These are phyloP conservation scores for Cercospora janseana DNA, from an alignment of 2,329 filamentous ascomycete genomes.

Conservation along the genomic window DNA sequence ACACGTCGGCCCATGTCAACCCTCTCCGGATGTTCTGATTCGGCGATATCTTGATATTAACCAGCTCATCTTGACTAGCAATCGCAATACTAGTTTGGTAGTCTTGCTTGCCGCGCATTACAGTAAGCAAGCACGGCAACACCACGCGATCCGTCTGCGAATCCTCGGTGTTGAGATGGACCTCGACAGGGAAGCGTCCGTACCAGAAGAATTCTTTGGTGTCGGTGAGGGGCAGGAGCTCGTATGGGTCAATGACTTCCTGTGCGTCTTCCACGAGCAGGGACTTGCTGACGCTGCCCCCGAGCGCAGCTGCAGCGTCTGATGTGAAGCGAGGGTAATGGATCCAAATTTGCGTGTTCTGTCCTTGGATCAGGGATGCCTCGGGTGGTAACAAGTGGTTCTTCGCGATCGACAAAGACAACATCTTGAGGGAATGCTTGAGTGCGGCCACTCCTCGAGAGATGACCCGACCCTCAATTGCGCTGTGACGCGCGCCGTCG, in stretches of 20 bases:
- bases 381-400: slow-evolving; percentile 71
- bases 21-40: slow-evolving; percentile 54
- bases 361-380: slow-evolving; percentile 67
- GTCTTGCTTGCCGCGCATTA: slow-evolving; percentile 67
- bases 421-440: slow-evolving; percentile 57
- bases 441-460: slow-evolving; percentile 17
- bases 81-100: slow-evolving; percentile 70
- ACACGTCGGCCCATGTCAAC: slow-evolving; percentile 76
- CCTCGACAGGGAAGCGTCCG: slow-evolving; percentile 71
- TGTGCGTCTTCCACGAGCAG: slow-evolving; percentile 20
- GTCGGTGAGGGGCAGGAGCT: slow-evolving; percentile 75
- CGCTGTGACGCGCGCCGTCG: slow-evolving; percentile 9
- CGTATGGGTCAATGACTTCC: slow-evolving; percentile 50
- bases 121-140: slow-evolving; percentile 72
- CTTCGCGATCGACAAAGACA: slow-evolving; percentile 75
- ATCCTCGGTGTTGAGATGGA: slow-evolving; percentile 70
- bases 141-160: slow-evolving; percentile 65
- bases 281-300: slow-evolving; percentile 48
- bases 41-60: slow-evolving; percentile 69
- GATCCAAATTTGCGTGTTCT: slow-evolving; percentile 80
- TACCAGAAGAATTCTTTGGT: slow-evolving; percentile 72
- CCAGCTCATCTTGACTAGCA: slow-evolving; percentile 73
- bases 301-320: slow-evolving; percentile 68
- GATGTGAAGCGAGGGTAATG: slow-evolving; percentile 71
- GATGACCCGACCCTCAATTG: slow-evolving; percentile 9